Percentiles rank a stretch among this genome's conserved stretches.
phyloP scores from a whole-genome alignment of 2,329 filamentous ascomycete genomes.

The Colletotrichum costaricense region DNA sequence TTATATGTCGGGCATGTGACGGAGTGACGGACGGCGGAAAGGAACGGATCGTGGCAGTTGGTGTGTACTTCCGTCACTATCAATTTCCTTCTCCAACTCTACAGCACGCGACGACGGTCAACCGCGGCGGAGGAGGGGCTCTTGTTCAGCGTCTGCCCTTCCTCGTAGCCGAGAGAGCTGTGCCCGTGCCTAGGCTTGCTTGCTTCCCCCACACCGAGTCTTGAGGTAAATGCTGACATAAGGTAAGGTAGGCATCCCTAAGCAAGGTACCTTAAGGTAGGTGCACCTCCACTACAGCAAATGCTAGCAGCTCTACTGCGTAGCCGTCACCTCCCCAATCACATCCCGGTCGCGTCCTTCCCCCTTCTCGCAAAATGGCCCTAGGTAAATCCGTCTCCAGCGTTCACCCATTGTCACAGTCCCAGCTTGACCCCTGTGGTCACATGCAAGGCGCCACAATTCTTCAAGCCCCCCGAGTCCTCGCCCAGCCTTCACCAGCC shows the following conservation, averaged over 20 bases:
- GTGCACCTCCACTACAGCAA: background rate
- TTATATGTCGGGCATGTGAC: constrained; percentile 1
- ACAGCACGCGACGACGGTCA: constrained; percentile 21
- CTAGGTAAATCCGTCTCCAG: constrained; percentile 6
- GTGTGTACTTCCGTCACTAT: constrained; percentile 25
- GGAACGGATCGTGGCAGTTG: constrained; percentile 8
- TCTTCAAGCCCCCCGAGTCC: constrained; percentile 21
- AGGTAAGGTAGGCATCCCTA: background rate
- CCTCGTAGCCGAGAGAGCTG: constrained; percentile 25
- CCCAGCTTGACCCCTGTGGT: constrained; percentile 30
- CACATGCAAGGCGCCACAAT: constrained; percentile 33
- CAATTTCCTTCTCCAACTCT: constrained; percentile 6
- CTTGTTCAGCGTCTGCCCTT: constrained; percentile 20
- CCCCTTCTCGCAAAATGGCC: background rate
- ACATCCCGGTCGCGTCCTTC: constrained; percentile 21
- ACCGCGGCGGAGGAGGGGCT: constrained; percentile 25
- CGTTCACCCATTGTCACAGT: background rate
- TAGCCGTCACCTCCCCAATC: constrained; percentile 10
- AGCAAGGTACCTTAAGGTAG: background rate
- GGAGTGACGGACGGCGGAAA: constrained; percentile 25
- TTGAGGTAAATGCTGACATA: background rate
- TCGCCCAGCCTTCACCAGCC: constrained; percentile 25
- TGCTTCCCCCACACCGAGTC: constrained; percentile 18
- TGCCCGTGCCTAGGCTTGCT: background rate
- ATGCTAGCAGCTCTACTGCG: constrained; percentile 7